Evolutionary conservation across 2,329 filamentous ascomycete genomes (phyloP), one percentile per base, ranked within the genome.

Genomic region (Aspergillus sp.): DNA sequence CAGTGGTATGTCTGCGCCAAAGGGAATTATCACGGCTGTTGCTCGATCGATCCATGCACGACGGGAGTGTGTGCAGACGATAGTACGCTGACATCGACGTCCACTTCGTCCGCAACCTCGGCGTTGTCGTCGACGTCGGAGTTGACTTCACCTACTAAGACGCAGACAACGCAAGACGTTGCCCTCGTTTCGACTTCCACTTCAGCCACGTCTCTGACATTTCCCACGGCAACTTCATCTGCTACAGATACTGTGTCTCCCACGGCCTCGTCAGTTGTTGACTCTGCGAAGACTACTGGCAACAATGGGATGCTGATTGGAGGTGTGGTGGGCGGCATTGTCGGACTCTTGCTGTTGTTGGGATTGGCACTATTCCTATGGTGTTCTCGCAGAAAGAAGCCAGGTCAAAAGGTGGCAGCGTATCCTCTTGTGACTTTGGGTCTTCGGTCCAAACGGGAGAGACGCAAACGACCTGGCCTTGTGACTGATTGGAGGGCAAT

Each of bases 11-110:
- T 61, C 31, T 69, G 68, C 46, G 49, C 49, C 3, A 50, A 32
- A 38, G 63, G 61, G 0, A 25, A 46, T 25, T 71, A 61, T 47
- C 52, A 36, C 29, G 70, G 69, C 42, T 72, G 70, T 49, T 72
- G 70, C 44, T 66, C 66, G 9, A 57, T 57, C 13, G 58, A 71
- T 52, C 67, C 69, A 21, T 71, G 70, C 50, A 56, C 52, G 10
- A 51, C 50, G 29, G 67, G 66, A 1, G 32, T 63, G 2, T 72
- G 69, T 59, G 63, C 62, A 9, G 65, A 67, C 31, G 54, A 60
- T 25, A 44, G 52, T 14, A 41, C 16, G 10, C 13, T 50, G 40
- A 47, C 31, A 13, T 36, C 49, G 1, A 49, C 43, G 4, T 17
- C 56, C 11, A 31, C 50, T 17, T 43, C 45, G 14, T 31, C 42